A percentile compares a stretch with the other conserved stretches of the same genome.
phyloP scores from a whole-genome alignment of 2,329 filamentous ascomycete genomes.

The Anthostomella pinea region DNA sequence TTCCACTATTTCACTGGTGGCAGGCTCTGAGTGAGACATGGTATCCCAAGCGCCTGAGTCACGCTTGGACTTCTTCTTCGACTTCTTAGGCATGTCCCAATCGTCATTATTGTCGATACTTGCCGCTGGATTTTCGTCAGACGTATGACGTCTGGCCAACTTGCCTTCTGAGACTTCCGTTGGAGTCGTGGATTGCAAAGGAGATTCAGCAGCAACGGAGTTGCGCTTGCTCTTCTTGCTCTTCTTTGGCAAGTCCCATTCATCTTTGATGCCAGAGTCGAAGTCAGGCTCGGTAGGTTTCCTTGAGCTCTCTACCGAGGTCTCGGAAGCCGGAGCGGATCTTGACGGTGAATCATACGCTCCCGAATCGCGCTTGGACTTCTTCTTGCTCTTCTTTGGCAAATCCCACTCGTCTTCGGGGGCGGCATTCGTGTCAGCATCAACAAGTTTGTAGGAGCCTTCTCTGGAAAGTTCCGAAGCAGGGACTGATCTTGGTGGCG shows the following conservation, averaged over 20 bases:
- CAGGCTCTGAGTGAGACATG: slow-evolving; percentile 22
- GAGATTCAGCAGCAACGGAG: slow-evolving; percentile 16
- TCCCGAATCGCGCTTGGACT: slow-evolving; percentile 23
- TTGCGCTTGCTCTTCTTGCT: slow-evolving; percentile 30
- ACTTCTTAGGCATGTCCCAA: slow-evolving; percentile 29
- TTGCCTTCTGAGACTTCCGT: slow-evolving; percentile 3
- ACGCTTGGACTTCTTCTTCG: slow-evolving; percentile 33
- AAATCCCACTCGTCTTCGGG: slow-evolving; percentile 21
- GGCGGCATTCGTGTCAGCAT: slow-evolving; percentile 9
- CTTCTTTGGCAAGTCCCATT: slow-evolving; percentile 29
- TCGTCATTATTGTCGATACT: slow-evolving; percentile 27
- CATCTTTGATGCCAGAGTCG: slow-evolving; percentile 24
- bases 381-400: slow-evolving; percentile 45
- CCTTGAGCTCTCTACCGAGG: slow-evolving; percentile 28
- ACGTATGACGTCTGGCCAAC: slow-evolving; percentile 27
- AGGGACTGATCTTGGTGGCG: slow-evolving; percentile 7
- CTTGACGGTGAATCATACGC: slow-evolving; percentile 15
- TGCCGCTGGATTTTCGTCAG: slow-evolving; percentile 27
- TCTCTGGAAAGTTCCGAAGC: slow-evolving; percentile 19
- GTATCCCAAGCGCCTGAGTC: slow-evolving; percentile 31
- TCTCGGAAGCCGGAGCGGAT: slow-evolving; percentile 8
- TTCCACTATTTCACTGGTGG: slow-evolving; percentile 36
- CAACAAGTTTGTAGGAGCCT: slow-evolving; percentile 14
- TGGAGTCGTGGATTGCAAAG: slow-evolving; percentile 10
- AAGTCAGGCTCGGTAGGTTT: slow-evolving; percentile 14